Percentiles rank a stretch among this genome's conserved stretches.
Conservation (phyloP, 2,329 filamentous ascomycete species). For the Amphichorda felina region DNA sequence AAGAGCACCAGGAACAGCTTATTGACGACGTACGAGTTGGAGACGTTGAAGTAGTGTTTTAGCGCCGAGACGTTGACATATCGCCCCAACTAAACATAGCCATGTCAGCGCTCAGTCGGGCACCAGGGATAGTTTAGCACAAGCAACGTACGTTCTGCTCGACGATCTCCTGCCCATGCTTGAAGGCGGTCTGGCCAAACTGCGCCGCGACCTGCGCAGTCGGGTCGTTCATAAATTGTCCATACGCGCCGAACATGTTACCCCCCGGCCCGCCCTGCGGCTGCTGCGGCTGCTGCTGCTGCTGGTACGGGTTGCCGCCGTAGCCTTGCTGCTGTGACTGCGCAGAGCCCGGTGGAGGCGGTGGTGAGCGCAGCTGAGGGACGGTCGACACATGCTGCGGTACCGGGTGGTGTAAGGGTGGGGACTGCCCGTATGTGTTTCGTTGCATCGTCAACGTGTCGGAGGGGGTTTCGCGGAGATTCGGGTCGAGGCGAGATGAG, state of each 20-base stretch:
- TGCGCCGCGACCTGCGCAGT: slow-evolving; percentile 92
- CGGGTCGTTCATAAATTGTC: slow-evolving; percentile 91
- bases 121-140: not conserved
- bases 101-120: too few relatives aligned
- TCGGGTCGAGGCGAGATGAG: not conserved
- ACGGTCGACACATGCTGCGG: slow-evolving; percentile 98
- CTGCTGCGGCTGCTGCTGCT: slow-evolving; percentile 37
- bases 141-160: slow-evolving; percentile 66
- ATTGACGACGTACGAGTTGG: slow-evolving; percentile 89
- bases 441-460: slow-evolving; percentile 23
- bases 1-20: slow-evolving; percentile 92
- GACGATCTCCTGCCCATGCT: slow-evolving; percentile 84
- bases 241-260: slow-evolving; percentile 61
- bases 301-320: slow-evolving; percentile 51
- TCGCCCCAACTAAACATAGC: slow-evolving; percentile 44
- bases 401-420: slow-evolving; percentile 90
- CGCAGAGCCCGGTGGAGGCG: slow-evolving; percentile 61
- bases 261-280: slow-evolving; percentile 39
- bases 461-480: not conserved
- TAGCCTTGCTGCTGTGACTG: slow-evolving; percentile 52
- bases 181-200: slow-evolving; percentile 83
- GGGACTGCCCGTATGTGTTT: slow-evolving; percentile 73
- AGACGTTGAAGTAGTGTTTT: slow-evolving; percentile 99
- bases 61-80: slow-evolving; percentile 88
- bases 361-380: slow-evolving; percentile 89